A percentile compares a stretch with the other conserved stretches of the same genome.
These are phyloP conservation scores for Ascochyta pisi DNA, from an alignment of 2,329 filamentous ascomycete species.

Conservation along the genomic window DNA sequence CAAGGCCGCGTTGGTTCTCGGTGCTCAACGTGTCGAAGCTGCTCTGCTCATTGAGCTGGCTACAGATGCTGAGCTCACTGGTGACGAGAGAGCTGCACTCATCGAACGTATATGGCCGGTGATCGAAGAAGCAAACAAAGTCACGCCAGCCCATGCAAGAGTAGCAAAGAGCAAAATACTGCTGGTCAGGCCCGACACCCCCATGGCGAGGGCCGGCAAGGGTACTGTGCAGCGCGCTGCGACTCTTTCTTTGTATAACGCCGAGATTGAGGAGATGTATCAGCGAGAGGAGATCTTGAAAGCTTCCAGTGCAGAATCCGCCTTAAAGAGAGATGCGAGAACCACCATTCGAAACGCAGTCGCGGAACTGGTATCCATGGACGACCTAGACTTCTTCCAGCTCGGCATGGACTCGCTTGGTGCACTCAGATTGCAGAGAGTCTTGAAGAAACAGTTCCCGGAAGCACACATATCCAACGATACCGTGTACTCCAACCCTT, in stretches of 20 bases:
- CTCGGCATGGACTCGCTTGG: conserved; percentile 13
- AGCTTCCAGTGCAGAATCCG: too few species aligned
- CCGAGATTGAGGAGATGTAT: conserved; percentile 32
- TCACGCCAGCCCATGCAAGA: neutral
- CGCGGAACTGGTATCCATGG: neutral
- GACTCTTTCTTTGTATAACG: conserved; percentile 26
- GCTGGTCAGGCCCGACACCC: conserved; percentile 13
- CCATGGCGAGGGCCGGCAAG: conserved; percentile 29
- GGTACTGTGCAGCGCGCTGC: conserved; percentile 32
- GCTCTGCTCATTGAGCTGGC: conserved; percentile 29
- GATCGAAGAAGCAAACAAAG: too few species aligned
- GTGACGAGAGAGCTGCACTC: too few species aligned
- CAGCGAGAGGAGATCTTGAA: neutral
- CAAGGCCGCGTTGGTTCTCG: too few species aligned
- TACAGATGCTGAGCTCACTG: too few species aligned
- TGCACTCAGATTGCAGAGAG: conserved; percentile 4
- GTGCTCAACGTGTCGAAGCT: conserved; percentile 13
- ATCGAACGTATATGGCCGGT: too few species aligned
- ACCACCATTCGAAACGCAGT: neutral
- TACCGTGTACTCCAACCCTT: neutral
- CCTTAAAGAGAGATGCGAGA: neutral
- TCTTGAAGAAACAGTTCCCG: conserved; percentile 4
- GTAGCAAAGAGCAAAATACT: conserved; percentile 2
- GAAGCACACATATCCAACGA: neutral
- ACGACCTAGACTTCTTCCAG: conserved; percentile 8